Evolutionary conservation across 192 early-diverging fungal species (phyloP).

Genomic region (Powellomyces hirtus): DNA sequence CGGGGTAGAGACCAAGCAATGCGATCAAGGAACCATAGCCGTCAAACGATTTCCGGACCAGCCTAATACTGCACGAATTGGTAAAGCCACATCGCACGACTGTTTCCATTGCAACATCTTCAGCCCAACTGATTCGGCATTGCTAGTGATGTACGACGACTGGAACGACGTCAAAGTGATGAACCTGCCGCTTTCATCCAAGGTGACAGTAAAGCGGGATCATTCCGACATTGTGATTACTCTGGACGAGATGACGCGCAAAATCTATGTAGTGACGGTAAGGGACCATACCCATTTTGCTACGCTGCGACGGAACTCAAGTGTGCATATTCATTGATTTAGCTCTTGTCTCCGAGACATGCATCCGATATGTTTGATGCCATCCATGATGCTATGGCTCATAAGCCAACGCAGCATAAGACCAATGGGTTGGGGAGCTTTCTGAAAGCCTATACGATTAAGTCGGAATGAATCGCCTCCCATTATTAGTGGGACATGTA

Average conservation of each 20-base stretch:
- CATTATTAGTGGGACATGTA: no score
- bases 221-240: background rate
- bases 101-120: background rate
- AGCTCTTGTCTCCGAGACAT: background rate
- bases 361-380: background rate
- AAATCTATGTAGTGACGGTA: background rate
- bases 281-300: background rate
- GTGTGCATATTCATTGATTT: background rate
- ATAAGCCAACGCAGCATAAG: no score
- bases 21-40: conserved; percentile 15
- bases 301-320: background rate
- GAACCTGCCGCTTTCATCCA: conserved; percentile 5
- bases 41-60: conserved; percentile 2
- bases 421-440: no score
- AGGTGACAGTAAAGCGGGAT: background rate
- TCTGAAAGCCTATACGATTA: no score
- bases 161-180: conserved; percentile 14
- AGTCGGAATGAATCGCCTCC: no score
- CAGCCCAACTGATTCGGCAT: background rate
- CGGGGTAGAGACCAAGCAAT: conserved; percentile 2
- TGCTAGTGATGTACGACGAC: conserved; percentile 33
- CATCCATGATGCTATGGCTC: no score
- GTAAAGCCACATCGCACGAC: background rate
- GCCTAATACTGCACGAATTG: conserved; percentile 5
- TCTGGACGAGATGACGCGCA: background rate